Conservation (phyloP, 2,329 filamentous ascomycete species). For the Diplodia seriata region DNA sequence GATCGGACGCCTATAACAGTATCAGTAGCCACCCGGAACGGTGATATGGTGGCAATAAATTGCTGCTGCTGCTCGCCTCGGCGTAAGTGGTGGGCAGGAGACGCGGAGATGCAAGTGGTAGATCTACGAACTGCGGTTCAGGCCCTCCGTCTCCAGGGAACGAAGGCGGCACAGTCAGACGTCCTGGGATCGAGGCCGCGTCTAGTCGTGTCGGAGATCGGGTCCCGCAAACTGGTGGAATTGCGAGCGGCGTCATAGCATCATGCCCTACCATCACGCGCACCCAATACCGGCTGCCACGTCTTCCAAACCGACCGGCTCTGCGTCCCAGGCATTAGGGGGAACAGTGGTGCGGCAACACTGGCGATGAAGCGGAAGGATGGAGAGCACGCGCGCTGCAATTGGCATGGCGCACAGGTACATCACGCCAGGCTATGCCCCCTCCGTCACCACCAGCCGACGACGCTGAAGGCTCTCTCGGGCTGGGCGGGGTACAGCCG, state of each 20-base stretch:
- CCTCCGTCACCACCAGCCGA: constrained; percentile 8
- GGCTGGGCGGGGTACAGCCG: constrained; percentile 23
- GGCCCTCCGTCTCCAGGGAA: neutral
- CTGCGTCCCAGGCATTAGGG: neutral
- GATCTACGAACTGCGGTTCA: neutral
- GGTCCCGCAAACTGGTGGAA: neutral
- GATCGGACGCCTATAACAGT: neutral
- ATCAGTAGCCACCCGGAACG: constrained; percentile 1
- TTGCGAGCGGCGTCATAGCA: constrained; percentile 1
- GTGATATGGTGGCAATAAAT: neutral
- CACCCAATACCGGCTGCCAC: constrained; percentile 9
- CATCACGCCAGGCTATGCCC: constrained; percentile 26
- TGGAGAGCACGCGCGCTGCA: constrained; percentile 13
- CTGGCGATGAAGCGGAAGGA: constrained; percentile 15
- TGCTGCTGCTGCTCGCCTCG: neutral
- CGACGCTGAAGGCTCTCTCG: constrained; percentile 19
- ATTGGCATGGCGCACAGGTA: constrained; percentile 24
- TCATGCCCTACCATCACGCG: constrained; percentile 4
- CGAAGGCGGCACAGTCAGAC: constrained; percentile 5
- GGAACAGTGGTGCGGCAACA: constrained; percentile 8
- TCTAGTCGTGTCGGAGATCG: neutral
- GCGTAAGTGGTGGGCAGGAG: neutral
- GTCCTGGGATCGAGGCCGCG: neutral
- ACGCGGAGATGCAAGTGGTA: constrained; percentile 2
- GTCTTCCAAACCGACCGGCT: neutral